These are phyloP conservation scores for Aeminium ludgeri DNA, from an alignment of 495 filamentous ascomycete species.

Conservation along the genomic window DNA sequence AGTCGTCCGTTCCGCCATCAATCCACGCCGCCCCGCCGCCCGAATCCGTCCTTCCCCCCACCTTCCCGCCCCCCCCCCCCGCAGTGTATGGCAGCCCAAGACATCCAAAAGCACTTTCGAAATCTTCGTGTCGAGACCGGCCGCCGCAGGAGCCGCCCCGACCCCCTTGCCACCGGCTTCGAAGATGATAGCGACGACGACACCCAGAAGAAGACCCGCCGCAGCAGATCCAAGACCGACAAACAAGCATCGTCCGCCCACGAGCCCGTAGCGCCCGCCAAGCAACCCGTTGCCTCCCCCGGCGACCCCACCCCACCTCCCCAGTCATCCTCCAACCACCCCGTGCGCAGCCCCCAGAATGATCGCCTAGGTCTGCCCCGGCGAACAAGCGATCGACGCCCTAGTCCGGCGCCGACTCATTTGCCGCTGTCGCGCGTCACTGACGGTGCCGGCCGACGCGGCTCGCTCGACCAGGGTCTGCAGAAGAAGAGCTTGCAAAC, in stretches of 20 bases:
- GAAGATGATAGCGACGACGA: slow-evolving; percentile 16
- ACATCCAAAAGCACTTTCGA: slow-evolving; percentile 14
- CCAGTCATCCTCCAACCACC: neutral
- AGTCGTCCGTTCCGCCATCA: too few relatives aligned
- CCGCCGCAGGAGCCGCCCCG: slow-evolving; percentile 8
- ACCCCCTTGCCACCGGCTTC: slow-evolving; percentile 15
- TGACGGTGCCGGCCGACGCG: slow-evolving; percentile 6
- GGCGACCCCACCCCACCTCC: neutral
- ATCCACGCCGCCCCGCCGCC: too few relatives aligned
- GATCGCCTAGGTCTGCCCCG: slow-evolving; percentile 3
- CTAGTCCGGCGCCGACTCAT: slow-evolving; percentile 10
- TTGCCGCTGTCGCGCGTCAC: slow-evolving; percentile 4
- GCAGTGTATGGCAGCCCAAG: slow-evolving; percentile 10
- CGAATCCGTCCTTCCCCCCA: too few relatives aligned
- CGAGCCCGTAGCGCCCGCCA: neutral
- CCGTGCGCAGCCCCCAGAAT: slow-evolving; percentile 6
- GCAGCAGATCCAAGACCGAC: slow-evolving; percentile 2
- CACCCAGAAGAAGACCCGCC: slow-evolving; percentile 1
- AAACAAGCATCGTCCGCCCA: slow-evolving; percentile 1
- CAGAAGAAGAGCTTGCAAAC: neutral
- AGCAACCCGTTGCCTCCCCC: neutral
- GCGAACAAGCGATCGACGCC: slow-evolving; percentile 9
- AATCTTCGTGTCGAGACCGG: slow-evolving; percentile 11
- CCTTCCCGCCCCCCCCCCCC: too few relatives aligned
- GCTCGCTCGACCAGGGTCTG: slow-evolving; percentile 7